phyloP scores from a whole-genome alignment of 768 basidiomycete species.

The Lactarius sanguifluus region DNA sequence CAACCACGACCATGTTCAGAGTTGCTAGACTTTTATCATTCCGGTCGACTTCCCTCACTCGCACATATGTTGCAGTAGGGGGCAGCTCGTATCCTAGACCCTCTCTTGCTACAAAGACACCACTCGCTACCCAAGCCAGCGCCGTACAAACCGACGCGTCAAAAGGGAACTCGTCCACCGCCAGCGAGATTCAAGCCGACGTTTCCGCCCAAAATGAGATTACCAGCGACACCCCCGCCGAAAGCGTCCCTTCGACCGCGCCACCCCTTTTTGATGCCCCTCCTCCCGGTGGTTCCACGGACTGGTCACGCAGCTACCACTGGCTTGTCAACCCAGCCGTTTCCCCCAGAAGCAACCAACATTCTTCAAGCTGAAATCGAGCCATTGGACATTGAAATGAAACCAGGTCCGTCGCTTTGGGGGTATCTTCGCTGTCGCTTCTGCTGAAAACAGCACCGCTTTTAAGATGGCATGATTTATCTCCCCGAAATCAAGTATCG shows the following conservation, averaged over 20 bases:
- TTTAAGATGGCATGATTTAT: constrained; percentile 85
- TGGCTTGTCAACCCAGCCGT: constrained; percentile 78
- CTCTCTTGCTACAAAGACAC: constrained; percentile 20
- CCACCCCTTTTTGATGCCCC: constrained; percentile 27
- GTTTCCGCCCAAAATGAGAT: constrained; percentile 23
- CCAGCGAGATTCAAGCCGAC: constrained; percentile 30
- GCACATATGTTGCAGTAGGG: constrained; percentile 18
- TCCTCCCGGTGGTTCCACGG: constrained; percentile 41
- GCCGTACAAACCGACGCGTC: constrained; percentile 32
- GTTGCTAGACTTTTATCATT: constrained; percentile 6
- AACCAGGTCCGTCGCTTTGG: constrained; percentile 69
- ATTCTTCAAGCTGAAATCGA: constrained; percentile 73
- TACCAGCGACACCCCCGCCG: constrained; percentile 26
- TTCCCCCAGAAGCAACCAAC: constrained; percentile 71
- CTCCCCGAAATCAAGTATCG: constrained; percentile 98
- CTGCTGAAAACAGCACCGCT: neutral
- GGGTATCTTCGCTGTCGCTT: neutral
- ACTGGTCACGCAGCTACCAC: constrained; percentile 89
- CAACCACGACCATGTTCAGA: constrained; percentile 2
- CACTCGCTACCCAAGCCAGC: constrained; percentile 36
- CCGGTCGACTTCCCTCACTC: constrained; percentile 12
- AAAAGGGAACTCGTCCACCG: constrained; percentile 32
- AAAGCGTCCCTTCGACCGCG: constrained; percentile 29
- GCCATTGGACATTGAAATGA: constrained; percentile 83
- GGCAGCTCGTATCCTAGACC: constrained; percentile 19